Conservation (phyloP, 2,329 filamentous ascomycete genomes). For the Epichloe elymi region DNA sequence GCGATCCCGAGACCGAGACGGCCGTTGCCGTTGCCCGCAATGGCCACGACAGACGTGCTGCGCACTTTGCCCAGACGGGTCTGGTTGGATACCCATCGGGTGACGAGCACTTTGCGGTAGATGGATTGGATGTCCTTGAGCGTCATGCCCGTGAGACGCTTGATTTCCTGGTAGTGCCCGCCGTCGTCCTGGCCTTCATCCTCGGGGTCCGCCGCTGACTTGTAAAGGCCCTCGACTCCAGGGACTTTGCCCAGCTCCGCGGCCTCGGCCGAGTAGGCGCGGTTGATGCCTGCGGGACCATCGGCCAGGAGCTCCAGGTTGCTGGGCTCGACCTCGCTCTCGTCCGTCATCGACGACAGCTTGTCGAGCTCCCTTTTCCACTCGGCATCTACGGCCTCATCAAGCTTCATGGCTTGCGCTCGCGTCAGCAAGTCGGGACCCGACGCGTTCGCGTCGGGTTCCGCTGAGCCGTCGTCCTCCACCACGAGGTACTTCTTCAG, state of each 20-base stretch:
- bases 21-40: slow-evolving; percentile 80
- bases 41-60: slow-evolving; percentile 59
- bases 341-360: slow-evolving; percentile 18
- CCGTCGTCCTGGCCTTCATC: slow-evolving; percentile 38
- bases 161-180: slow-evolving; percentile 37
- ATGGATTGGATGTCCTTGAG: slow-evolving; percentile 40
- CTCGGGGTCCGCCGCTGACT: slow-evolving; percentile 32
- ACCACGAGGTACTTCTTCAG: slow-evolving; percentile 24
- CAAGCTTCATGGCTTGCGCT: slow-evolving; percentile 24
- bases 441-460: slow-evolving; percentile 12
- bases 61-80: slow-evolving; percentile 90
- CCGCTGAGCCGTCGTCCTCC: slow-evolving; percentile 15
- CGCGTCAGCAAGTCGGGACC: slow-evolving; percentile 18
- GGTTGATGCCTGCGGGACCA: slow-evolving; percentile 21
- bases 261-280: slow-evolving; percentile 30
- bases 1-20: slow-evolving; percentile 80
- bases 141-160: slow-evolving; percentile 40
- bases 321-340: slow-evolving; percentile 18
- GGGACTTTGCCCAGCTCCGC: slow-evolving; percentile 38
- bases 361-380: slow-evolving; percentile 26
- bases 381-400: slow-evolving; percentile 22
- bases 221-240: slow-evolving; percentile 39
- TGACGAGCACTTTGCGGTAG: slow-evolving; percentile 59
- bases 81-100: slow-evolving; percentile 72
- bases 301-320: slow-evolving; percentile 25